Conservation (phyloP, 2,329 filamentous ascomycete genomes). For the Fusarium beomiforme region DNA sequence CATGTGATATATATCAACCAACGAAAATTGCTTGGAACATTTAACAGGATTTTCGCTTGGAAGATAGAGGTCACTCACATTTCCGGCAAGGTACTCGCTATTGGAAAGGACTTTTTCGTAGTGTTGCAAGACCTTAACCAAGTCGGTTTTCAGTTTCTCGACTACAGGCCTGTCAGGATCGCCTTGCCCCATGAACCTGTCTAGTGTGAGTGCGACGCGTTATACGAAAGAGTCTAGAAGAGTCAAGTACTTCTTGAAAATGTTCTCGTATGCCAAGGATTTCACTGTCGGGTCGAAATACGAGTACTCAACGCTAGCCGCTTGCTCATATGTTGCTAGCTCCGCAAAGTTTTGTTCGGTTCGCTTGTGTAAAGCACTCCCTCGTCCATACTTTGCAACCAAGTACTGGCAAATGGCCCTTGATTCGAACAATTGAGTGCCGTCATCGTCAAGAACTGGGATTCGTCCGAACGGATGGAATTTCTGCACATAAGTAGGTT, state of each 20-base stretch:
- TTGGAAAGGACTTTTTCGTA: neutral
- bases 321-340: neutral
- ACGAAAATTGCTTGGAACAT: no score
- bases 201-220: rapidly evolving
- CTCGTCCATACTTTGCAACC: neutral
- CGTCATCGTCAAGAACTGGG: neutral
- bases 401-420: neutral
- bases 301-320: neutral
- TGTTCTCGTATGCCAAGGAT: neutral
- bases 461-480: neutral
- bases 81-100: neutral
- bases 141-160: neutral
- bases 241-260: neutral
- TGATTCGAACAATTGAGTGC: neutral
- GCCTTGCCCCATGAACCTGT: neutral
- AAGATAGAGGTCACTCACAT: no score
- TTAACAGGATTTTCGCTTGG: no score
- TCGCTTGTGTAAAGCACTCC: rapidly evolving
- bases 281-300: neutral
- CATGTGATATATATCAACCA: no score
- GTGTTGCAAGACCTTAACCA: neutral
- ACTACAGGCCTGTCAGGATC: neutral
- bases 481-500: neutral
- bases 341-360: neutral
- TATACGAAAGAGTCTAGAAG: rapidly evolving